These are phyloP conservation scores for Leucoagaricus sp. DNA, from an alignment of 1,284 basidiomycete genomes.

Conservation along the genomic window DNA sequence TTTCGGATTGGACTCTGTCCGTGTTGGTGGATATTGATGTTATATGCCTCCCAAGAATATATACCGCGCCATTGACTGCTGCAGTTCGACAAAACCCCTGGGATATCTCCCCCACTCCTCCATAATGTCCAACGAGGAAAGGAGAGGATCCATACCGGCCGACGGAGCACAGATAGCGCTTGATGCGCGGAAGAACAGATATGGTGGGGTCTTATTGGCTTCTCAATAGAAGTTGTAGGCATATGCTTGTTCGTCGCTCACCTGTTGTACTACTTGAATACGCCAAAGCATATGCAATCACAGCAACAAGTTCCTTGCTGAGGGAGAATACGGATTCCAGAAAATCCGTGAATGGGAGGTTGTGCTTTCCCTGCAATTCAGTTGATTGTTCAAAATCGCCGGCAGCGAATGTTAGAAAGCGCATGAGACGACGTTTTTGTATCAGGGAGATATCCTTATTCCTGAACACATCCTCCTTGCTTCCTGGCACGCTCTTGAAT, in stretches of 20 bases:
- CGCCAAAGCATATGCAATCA: constrained; percentile 75
- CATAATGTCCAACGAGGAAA: constrained; percentile 94
- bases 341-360: constrained; percentile 60
- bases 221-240: constrained; percentile 6
- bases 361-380: constrained; percentile 61
- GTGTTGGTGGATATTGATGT: constrained; percentile 36
- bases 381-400: constrained; percentile 70
- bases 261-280: constrained; percentile 60
- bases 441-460: constrained; percentile 75
- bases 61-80: constrained; percentile 84
- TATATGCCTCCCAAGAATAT: constrained; percentile 76
- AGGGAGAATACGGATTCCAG: constrained; percentile 66
- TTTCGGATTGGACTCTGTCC: not conserved
- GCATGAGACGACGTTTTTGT: constrained; percentile 92
- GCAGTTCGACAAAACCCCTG: constrained; percentile 92
- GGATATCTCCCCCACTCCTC: constrained; percentile 88
- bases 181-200: constrained; percentile 66
- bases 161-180: constrained; percentile 74
- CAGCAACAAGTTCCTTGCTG: constrained; percentile 53
- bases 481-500: constrained; percentile 78
- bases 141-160: constrained; percentile 91
- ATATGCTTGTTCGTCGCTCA: constrained; percentile 29
- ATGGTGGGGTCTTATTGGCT: constrained; percentile 60
- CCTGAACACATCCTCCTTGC: constrained; percentile 95
- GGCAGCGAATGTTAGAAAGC: constrained; percentile 82